These are phyloP conservation scores for Paramecium bursaria DNA, from an alignment of 73 alveolate genomes.

Conservation along the genomic window DNA sequence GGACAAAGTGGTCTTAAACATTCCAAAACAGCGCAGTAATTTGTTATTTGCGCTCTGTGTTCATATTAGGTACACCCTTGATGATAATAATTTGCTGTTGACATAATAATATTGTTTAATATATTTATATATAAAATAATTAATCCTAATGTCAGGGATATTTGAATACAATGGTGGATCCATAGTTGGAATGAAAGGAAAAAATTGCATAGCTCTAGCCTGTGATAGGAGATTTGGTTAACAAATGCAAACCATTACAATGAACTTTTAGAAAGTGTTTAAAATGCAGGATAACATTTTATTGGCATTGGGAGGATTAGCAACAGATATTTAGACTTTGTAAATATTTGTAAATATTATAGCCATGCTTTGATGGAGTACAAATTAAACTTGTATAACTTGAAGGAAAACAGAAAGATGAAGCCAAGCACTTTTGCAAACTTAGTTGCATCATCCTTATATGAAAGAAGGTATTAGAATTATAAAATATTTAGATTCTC, in stretches of 20 bases:
- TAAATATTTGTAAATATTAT: constrained; percentile 70
- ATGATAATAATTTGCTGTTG: neutral
- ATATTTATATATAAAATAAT: no score
- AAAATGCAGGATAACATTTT: constrained; percentile 89
- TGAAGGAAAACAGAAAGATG: constrained; percentile 93
- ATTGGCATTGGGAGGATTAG: constrained; percentile 93
- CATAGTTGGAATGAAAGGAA: constrained; percentile 96
- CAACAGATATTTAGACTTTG: constrained; percentile 94
- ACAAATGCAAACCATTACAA: constrained; percentile 85
- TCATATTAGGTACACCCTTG: neutral
- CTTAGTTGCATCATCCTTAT: constrained; percentile 89
- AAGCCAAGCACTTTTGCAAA: constrained; percentile 87
- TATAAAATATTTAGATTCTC: constrained; percentile 78
- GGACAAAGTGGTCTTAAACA: constrained; percentile 67
- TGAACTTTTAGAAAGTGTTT: constrained; percentile 91
- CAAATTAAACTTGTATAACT: constrained; percentile 86
- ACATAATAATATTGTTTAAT: neutral
- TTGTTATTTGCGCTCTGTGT: constrained; percentile 58
- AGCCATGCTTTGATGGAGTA: constrained; percentile 79
- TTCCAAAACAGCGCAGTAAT: constrained; percentile 64
- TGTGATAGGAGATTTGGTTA: constrained; percentile 96
- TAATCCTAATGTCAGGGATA: constrained; percentile 64
- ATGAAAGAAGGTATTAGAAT: constrained; percentile 81
- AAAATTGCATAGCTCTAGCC: constrained; percentile 96
- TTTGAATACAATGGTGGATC: constrained; percentile 93